phyloP scores from a whole-genome alignment of 805 yeast species.

The Metschnikowia cerradonensis region DNA sequence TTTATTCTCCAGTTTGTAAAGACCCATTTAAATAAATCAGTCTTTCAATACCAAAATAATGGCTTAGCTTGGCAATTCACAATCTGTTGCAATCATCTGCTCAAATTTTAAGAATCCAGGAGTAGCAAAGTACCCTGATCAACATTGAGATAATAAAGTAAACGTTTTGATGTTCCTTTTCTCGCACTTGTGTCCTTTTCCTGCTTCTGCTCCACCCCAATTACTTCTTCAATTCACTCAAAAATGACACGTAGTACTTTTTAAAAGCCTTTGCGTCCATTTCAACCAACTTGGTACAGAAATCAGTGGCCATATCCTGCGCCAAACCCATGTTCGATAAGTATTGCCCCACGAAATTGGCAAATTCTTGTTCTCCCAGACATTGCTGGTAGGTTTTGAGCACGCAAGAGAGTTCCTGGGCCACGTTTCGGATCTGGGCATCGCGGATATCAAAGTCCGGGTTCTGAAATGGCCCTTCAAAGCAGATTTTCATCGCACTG shows the following conservation, averaged over 20 bases:
- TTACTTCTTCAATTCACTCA: conserved; percentile 30
- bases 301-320: conserved; percentile 52
- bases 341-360: conserved; percentile 47
- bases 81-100: no score
- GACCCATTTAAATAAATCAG: no score
- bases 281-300: conserved; percentile 55
- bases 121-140: no score
- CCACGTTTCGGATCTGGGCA: conserved; percentile 71
- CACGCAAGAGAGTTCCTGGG: conserved; percentile 69
- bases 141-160: no score
- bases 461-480: conserved; percentile 77
- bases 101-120: no score
- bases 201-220: background rate
- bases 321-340: conserved; percentile 58
- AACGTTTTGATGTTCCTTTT: no score
- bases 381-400: conserved; percentile 50
- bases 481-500: conserved; percentile 60
- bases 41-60: no score
- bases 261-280: conserved; percentile 61
- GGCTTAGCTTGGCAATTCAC: no score
- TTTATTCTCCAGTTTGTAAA: no score
- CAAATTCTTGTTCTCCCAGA: conserved; percentile 40
- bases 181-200: background rate
- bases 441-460: conserved; percentile 64
- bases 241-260: conserved; percentile 56